Base-by-base conservation (phyloP, 2,329 filamentous ascomycete species). In the Verticillium nubilum region DNA sequence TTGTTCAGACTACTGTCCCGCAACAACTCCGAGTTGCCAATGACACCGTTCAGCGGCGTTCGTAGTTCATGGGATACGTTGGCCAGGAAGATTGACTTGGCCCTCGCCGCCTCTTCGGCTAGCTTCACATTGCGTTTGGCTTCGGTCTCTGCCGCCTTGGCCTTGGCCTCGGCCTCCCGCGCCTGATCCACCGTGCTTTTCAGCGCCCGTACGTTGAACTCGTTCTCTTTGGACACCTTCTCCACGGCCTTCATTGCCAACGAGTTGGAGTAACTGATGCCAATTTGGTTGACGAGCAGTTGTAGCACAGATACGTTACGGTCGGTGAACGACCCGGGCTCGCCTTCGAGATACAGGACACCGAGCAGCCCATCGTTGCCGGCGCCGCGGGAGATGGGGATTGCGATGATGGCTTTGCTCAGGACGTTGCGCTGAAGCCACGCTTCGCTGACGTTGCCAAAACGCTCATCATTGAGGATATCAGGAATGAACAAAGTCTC, bases 21-120 rank as follows among this genome's bases (percentile, higher is more conserved):
- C 7, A 96, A 75, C 17, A 96, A 82, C 71, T 96, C 92, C 12
- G 89, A 90, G 79, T 96, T 96, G 54, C 92, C 92, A 67, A 96
- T 93, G 9, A 96, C 91, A 29, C 92, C 92, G 60, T 94, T 93
- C 56, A 96, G 86, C 0, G 92, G 92, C 1, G 90, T 93, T 54
- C 89, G 86, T 60, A 94, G 76, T 73, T 94, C 90, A 72, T 94
- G 90, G 2, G 88, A 92, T 65, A 94, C 91, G 63, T 91, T 90
- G 47, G 88, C 88, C 52, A 90, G 76, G 74, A 94, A 94, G 60
- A 93, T 91, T 2, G 87, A 89, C 71, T 94, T 94, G 42, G 90
- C 90, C 72, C 90, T 91, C 25, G 90, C 89, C 12, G 90, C 90
- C 71, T 94, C 90, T 69, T 94, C 90, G 17, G 91, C 91, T 42